phyloP scores from a whole-genome alignment of 139 green algal genomes.

The Picochlorum sp. region DNA sequence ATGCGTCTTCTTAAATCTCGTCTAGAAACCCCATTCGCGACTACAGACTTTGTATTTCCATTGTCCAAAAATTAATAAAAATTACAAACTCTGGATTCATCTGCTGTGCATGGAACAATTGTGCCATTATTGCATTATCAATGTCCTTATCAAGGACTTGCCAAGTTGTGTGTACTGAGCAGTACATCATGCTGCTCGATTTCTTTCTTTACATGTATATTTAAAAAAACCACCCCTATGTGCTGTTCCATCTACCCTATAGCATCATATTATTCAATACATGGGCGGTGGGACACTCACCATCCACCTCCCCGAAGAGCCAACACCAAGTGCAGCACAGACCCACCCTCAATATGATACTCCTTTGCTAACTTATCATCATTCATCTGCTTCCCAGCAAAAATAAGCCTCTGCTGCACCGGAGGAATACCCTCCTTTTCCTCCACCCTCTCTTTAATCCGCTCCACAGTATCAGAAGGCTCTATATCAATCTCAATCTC shows the following conservation, averaged over 20 bases:
- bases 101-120: too few relatives aligned
- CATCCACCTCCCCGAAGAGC: slow-evolving; percentile 25
- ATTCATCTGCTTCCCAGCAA: slow-evolving; percentile 98
- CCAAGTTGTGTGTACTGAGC: too few relatives aligned
- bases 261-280: too few relatives aligned
- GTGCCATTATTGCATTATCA: too few relatives aligned
- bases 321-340: slow-evolving; percentile 93
- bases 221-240: too few relatives aligned
- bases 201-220: not conserved
- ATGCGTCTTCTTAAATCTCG: not conserved
- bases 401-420: slow-evolving; percentile 93
- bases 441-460: slow-evolving; percentile 99
- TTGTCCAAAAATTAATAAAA: too few relatives aligned
- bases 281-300: not conserved
- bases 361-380: slow-evolving; percentile 97
- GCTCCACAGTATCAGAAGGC: slow-evolving; percentile 89
- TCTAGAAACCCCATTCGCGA: not conserved
- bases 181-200: too few relatives aligned
- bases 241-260: too few relatives aligned
- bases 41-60: too few relatives aligned
- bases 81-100: too few relatives aligned
- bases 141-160: too few relatives aligned
- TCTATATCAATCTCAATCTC: slow-evolving; percentile 99
- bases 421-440: slow-evolving; percentile 99
- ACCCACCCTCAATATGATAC: slow-evolving; percentile 98